phyloP scores from a whole-genome alignment of 257 asterid species.

The Gentiana straminea region DNA sequence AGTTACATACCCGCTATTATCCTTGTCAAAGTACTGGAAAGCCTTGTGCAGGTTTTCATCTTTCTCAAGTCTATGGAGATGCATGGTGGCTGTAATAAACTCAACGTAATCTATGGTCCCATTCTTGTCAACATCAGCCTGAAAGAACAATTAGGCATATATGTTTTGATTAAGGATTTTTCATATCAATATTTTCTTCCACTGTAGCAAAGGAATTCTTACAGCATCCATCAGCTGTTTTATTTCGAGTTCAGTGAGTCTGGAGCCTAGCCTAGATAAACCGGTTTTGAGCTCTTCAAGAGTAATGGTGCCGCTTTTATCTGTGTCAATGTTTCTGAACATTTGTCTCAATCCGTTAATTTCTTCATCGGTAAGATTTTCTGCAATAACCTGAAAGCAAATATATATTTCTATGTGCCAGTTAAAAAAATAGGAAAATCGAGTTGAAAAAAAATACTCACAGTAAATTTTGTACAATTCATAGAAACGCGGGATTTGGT shows the following conservation, averaged over 20 bases:
- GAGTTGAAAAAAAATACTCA: not conserved
- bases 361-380: conserved; percentile 69
- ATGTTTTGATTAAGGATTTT: too few species aligned
- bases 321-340: conserved; percentile 88
- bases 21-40: conserved; percentile 70
- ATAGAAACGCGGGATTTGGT: not conserved
- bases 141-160: conserved; percentile 1
- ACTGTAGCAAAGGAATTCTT: conserved; percentile 13
- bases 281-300: conserved; percentile 76
- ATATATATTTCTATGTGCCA: too few species aligned
- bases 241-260: conserved; percentile 57
- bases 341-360: conserved; percentile 65
- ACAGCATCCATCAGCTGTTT: conserved; percentile 89
- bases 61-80: conserved; percentile 73
- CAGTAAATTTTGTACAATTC: not conserved
- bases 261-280: conserved; percentile 71
- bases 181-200: too few species aligned
- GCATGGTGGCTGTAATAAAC: conserved; percentile 87
- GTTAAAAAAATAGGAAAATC: too few species aligned
- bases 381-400: conserved; percentile 66
- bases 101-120: conserved; percentile 84
- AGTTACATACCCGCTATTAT: conserved; percentile 32
- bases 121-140: conserved; percentile 86
- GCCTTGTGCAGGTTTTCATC: conserved; percentile 72
- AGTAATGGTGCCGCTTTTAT: conserved; percentile 71